Base-by-base conservation (phyloP, 1,284 basidiomycete genomes). In the Puccinia novopanici region DNA sequence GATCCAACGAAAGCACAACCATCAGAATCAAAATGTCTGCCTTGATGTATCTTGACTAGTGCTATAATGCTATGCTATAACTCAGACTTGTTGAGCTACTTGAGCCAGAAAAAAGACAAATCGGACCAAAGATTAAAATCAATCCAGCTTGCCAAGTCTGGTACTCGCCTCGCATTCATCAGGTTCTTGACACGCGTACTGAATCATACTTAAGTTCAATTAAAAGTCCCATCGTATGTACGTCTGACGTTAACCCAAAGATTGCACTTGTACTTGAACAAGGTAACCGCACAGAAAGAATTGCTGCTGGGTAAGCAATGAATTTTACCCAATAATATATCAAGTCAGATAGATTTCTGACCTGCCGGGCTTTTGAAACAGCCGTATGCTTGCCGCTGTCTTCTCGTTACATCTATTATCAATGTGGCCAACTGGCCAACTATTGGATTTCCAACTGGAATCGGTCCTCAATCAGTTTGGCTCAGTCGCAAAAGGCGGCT, bases 271-370 rank as follows among this genome's bases (percentile, higher is more conserved):
- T 73, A 45, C 65, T 81, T 48, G 59, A 75, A 75, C 70, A 40
- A 24, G 71, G 79, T 27, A 65, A 50, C 61, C 72, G 61, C 27
- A 37, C 57, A 30, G 72, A 75, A 42, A 52, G 72, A 45, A 81
- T 75, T 81, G 79, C 79, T 67, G 79, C 72, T 42, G 79, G 79
- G 79, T 81, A 50, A 52, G 79, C 40, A n/a, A 6, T 40, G 17
- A 45, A 65, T 22, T 27, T 65, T 42, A 40, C 15, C 15, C 0
- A 19, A 34, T 54, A n/a, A 61, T 34, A 34, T 34, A 4, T 61
- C 27, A 37, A 34, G 42, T 24, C 52, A 13, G 42, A 13, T 24
- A 57, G 17, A 50, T 24, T 72, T 34, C 50, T 81, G 48, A 75
- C 37, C 73, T 63, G 24, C 30, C 3, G 17, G 59, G 9, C 24